Evolutionary conservation across 371 early-diverging fungal species (phyloP).

Genomic region (Lichtheimia ramosa): DNA sequence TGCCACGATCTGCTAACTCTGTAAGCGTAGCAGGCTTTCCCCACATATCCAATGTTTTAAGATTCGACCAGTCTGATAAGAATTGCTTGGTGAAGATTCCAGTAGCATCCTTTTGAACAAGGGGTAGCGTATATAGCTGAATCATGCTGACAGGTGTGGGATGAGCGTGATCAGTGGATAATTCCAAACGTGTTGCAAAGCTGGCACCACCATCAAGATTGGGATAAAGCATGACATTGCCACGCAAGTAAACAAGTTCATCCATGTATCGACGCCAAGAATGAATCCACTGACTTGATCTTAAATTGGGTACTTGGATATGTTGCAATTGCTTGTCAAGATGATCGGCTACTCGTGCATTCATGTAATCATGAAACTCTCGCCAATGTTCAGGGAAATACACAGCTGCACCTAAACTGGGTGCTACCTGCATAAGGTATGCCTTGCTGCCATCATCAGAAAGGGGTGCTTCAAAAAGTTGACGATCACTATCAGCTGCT

Average conservation of each 20-base stretch:
- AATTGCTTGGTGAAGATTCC: not conserved
- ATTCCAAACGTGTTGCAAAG: slow-evolving; percentile 52
- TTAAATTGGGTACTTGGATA: slow-evolving; percentile 39
- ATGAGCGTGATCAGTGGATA: slow-evolving; percentile 29
- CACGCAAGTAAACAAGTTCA: slow-evolving; percentile 61
- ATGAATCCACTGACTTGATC: slow-evolving; percentile 55
- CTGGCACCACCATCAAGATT: slow-evolving; percentile 47
- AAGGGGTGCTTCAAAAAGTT: slow-evolving; percentile 4
- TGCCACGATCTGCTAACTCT: slow-evolving; percentile 40
- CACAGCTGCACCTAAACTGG: slow-evolving; percentile 51
- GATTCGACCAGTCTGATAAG: slow-evolving; percentile 24
- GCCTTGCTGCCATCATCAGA: slow-evolving; percentile 18
- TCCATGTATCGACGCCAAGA: slow-evolving; percentile 66
- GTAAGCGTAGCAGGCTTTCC: slow-evolving; percentile 32
- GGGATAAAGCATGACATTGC: slow-evolving; percentile 65
- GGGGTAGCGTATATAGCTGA: slow-evolving; percentile 44
- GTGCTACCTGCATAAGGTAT: slow-evolving; percentile 48
- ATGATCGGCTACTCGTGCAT: slow-evolving; percentile 49
- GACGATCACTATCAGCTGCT: slow-evolving; percentile 10
- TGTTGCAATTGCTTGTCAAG: slow-evolving; percentile 36
- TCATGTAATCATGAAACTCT: slow-evolving; percentile 65
- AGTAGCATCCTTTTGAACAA: slow-evolving; percentile 26
- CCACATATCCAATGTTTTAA: slow-evolving; percentile 55
- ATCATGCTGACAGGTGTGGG: slow-evolving; percentile 15
- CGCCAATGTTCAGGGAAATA: slow-evolving; percentile 71